Evolutionary conservation across 2,329 filamentous ascomycete genomes (phyloP).

Genomic region (Cladosporium sp.): DNA sequence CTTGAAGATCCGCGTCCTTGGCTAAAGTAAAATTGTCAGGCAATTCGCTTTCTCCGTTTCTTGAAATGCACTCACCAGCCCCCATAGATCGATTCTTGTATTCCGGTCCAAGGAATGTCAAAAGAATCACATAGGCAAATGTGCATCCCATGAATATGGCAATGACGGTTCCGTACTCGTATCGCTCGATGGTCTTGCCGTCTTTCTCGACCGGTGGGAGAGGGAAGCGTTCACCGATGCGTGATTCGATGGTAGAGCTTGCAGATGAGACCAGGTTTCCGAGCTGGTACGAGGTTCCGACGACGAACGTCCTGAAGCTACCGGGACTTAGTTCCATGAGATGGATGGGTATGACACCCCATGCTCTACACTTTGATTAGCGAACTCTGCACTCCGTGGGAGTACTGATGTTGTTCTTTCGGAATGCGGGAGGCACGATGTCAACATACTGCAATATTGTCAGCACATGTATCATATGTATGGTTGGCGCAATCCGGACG

Average conservation of each 20-base stretch:
- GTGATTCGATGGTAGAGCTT: slow-evolving; percentile 47
- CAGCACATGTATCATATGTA: slow-evolving; percentile 38
- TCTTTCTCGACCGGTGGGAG: slow-evolving; percentile 45
- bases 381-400: neutral
- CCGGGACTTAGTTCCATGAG: slow-evolving; percentile 76
- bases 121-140: slow-evolving; percentile 62
- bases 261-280: slow-evolving; percentile 67
- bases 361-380: slow-evolving; percentile 26
- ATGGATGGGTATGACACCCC: slow-evolving; percentile 60
- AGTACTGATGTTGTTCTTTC: neutral
- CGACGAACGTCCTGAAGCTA: slow-evolving; percentile 72
- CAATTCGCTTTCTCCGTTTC: neutral
- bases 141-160: slow-evolving; percentile 78
- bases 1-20: slow-evolving; percentile 4
- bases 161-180: slow-evolving; percentile 57
- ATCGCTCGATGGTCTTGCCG: slow-evolving; percentile 42
- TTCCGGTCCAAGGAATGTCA: slow-evolving; percentile 65
- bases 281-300: slow-evolving; percentile 74
- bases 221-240: slow-evolving; percentile 46
- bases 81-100: slow-evolving; percentile 42
- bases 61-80: slow-evolving; percentile 2
- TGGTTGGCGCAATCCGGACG: neutral
- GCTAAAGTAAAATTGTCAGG: neutral
- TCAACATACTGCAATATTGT: neutral
- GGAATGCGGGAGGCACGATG: neutral